A percentile compares a stretch with the other conserved stretches of the same genome.
These are phyloP conservation scores for Tremellales sp. DNA, from an alignment of 1,284 basidiomycete genomes.

Conservation along the genomic window DNA sequence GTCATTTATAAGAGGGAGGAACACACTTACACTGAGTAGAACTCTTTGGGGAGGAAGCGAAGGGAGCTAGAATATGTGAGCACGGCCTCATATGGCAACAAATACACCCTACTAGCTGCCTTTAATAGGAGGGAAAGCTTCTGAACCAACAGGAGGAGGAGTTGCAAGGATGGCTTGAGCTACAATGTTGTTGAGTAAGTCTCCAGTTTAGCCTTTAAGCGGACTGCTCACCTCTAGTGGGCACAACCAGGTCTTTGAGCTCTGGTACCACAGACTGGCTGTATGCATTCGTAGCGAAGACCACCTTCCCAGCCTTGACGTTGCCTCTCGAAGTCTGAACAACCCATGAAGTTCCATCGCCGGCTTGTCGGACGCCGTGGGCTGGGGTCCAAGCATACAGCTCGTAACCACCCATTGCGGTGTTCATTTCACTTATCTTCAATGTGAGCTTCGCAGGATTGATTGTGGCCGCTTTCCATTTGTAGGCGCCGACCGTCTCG, in stretches of 20 bases:
- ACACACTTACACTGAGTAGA: constrained; percentile 35
- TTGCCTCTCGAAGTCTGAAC: constrained; percentile 33
- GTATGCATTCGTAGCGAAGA: constrained; percentile 36
- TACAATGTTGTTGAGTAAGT: constrained; percentile 4
- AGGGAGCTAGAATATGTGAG: constrained; percentile 21
- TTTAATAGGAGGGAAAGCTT: constrained; percentile 20
- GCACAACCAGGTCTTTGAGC: constrained; percentile 26
- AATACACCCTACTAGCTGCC: constrained; percentile 19
- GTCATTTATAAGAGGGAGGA: neutral
- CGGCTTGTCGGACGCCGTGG: constrained; percentile 15
- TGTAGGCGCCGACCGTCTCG: constrained; percentile 13
- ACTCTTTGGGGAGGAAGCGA: constrained; percentile 26
- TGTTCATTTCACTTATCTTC: constrained; percentile 24
- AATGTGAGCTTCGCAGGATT: constrained; percentile 38
- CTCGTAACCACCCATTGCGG: constrained; percentile 19
- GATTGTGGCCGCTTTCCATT: constrained; percentile 36
- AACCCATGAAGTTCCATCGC: constrained; percentile 12
- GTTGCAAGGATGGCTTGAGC: constrained; percentile 38
- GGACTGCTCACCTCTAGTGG: constrained; percentile 22
- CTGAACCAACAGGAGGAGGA: constrained; percentile 19
- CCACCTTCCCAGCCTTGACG: constrained; percentile 21
- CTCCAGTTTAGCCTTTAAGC: too few relatives aligned
- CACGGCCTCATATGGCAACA: neutral
- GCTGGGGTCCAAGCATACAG: constrained; percentile 26
- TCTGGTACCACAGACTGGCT: constrained; percentile 23